Evolutionary conservation across 1,284 basidiomycete species (phyloP), one percentile per base, ranked within the genome.

Genomic region (Mycena sp.): DNA sequence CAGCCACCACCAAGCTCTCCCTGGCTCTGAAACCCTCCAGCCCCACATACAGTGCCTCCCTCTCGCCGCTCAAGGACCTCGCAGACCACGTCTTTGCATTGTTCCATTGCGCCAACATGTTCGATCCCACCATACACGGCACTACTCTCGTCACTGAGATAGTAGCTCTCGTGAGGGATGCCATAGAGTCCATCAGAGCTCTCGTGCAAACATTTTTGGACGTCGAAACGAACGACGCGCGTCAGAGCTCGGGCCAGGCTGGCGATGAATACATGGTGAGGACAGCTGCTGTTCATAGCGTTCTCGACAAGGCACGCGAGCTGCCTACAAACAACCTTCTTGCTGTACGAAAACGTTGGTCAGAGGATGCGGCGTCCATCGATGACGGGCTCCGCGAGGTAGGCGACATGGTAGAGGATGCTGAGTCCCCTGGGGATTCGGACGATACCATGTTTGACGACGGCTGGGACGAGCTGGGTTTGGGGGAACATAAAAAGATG

Each of bases 381-480:
- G 80, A 84, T 21, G 92, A 94, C 71, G 86, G 84, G 7, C 70
- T 87, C 32, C 74, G 78, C 4, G 91, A 93, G 68, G 76, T 91
- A 9, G 78, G 79, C 32, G 83, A 83, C 57, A 85, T 90, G 78
- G 73, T 86, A 57, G 80, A 84, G 43, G 75, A 81, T 23, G 76
- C 73, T 16, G 72, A 79, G 43, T 56, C 63, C 2, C 67, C 74
- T 14, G 73, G 73, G 3, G 71, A 72, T 4, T 76, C 73, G 6
- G 74, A 80, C 23, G 77, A 76, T 16, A 53, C 41, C 6, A 49
- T 56, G 46, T 73, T 78, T 32, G 81, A 84, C 61, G 86, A 88
- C 69, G 90, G 87, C 11, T 91, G 88, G 89, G 84, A 84, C 62
- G 90, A 91, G 65, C 76, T 91, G 12, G 89, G 86, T 3, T 73